Conservation (phyloP, 192 early-diverging fungal species). For the Kickxella alabastrina region DNA sequence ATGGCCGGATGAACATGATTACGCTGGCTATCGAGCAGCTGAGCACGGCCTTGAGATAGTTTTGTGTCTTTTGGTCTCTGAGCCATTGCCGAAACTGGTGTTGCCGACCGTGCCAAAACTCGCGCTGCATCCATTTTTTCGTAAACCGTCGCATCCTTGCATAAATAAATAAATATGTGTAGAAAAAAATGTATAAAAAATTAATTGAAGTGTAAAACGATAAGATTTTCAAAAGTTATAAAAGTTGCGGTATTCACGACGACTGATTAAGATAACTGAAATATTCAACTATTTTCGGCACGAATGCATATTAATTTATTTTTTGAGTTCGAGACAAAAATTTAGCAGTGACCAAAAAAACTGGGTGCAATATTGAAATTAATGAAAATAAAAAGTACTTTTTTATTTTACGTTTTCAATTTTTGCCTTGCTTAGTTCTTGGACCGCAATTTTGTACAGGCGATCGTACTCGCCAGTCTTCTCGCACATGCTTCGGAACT, state of each 20-base stretch:
- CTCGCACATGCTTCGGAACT: slow-evolving; percentile 78
- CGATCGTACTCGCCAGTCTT: slow-evolving; percentile 76
- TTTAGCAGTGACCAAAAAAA: neutral
- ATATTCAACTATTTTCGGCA: no score
- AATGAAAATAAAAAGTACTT: neutral
- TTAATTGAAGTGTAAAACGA: neutral
- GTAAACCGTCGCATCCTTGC: neutral
- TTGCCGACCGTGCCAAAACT: neutral
- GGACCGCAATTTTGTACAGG: slow-evolving; percentile 59
- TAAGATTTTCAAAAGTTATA: neutral
- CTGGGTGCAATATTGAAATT: neutral
- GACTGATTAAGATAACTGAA: no score
- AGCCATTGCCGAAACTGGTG: slow-evolving; percentile 2
- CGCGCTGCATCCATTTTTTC: neutral
- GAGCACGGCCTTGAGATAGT: slow-evolving; percentile 38
- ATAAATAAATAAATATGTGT: neutral
- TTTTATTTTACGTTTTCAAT: neutral
- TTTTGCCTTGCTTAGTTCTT: neutral
- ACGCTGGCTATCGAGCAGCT: slow-evolving; percentile 26
- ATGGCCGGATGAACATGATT: slow-evolving; percentile 18
- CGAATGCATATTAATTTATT: neutral
- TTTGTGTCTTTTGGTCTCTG: slow-evolving; percentile 13
- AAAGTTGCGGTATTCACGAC: no score
- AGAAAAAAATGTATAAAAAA: neutral
- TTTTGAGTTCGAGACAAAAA: neutral